A percentile compares a stretch with the other conserved stretches of the same genome.
Conservation (phyloP, 371 early-diverging fungal genomes). For the Mucor plumbeus region DNA sequence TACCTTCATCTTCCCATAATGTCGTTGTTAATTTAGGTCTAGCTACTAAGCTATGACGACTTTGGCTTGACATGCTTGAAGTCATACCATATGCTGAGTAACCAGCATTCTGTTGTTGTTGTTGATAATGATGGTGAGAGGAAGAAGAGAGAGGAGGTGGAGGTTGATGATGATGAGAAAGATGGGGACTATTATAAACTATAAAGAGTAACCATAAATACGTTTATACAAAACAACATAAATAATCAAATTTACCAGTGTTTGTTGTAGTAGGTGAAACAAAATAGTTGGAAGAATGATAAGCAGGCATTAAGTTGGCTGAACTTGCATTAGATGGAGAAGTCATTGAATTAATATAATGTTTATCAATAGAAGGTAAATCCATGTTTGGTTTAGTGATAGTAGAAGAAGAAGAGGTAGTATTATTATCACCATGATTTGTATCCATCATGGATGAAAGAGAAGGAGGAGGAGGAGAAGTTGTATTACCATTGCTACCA, state of each 20-base stretch:
- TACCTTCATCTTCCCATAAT: constrained; percentile 86
- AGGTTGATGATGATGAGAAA: background rate
- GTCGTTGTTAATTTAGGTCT: constrained; percentile 75
- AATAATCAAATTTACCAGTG: background rate
- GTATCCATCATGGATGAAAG: constrained; percentile 12
- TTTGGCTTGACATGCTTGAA: constrained; percentile 8
- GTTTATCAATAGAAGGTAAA: constrained; percentile 7
- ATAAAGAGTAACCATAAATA: too few species aligned
- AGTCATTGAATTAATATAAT: background rate
- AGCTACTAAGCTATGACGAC: constrained; percentile 32
- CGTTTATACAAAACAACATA: too few species aligned
- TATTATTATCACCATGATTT: background rate
- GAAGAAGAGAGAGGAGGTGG: background rate
- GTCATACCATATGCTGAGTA: constrained; percentile 13
- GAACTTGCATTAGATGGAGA: background rate
- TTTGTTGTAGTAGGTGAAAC: constrained; percentile 13
- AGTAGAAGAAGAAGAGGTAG: constrained; percentile 24
- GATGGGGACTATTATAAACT: constrained; percentile 6
- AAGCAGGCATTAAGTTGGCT: constrained; percentile 15
- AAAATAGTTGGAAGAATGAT: constrained; percentile 24
- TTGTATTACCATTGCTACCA: constrained; percentile 10
- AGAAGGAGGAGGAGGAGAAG: constrained; percentile 12
- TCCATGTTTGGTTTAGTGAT: constrained; percentile 5
- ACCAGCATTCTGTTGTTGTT: background rate
- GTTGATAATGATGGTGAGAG: constrained; percentile 3